phyloP scores from a whole-genome alignment of 495 filamentous ascomycete genomes.

The Aspergillus hancockii region DNA sequence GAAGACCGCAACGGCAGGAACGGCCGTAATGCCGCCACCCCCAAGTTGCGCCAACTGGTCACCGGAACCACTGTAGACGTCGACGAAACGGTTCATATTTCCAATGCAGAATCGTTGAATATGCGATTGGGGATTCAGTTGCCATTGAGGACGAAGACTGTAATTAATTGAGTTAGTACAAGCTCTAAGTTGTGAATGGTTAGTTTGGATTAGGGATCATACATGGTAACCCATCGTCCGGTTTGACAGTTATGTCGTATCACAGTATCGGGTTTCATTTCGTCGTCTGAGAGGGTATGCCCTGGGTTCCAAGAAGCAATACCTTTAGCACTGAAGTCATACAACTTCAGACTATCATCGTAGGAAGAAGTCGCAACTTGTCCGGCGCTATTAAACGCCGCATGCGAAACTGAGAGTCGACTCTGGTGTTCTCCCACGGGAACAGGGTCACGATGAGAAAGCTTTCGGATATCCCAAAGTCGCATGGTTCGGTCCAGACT shows the following conservation, averaged over 20 bases:
- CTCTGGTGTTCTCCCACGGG: constrained; percentile 80
- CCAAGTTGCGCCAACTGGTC: constrained; percentile 89
- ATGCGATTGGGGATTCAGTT: constrained; percentile 69
- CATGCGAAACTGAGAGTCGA: constrained; percentile 84
- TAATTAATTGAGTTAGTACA: constrained; percentile 31
- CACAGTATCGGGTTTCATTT: constrained; percentile 66
- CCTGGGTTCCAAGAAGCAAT: constrained; percentile 60
- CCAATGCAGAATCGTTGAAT: constrained; percentile 88
- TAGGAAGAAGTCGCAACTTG: constrained; percentile 90
- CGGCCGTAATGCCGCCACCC: constrained; percentile 86
- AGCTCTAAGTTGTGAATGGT: background rate
- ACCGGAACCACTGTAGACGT: constrained; percentile 77
- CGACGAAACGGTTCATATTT: constrained; percentile 97
- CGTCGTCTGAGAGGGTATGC: constrained; percentile 54
- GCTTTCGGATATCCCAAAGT: constrained; percentile 89
- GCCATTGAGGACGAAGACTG: constrained; percentile 93
- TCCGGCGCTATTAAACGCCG: constrained; percentile 78
- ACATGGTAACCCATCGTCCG: constrained; percentile 76
- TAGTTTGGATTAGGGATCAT: constrained; percentile 27
- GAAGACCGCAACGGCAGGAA: constrained; percentile 89
- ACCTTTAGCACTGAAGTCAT: constrained; percentile 67
- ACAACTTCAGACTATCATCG: constrained; percentile 92
- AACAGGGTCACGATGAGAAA: constrained; percentile 60
- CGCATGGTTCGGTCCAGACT: constrained; percentile 87
- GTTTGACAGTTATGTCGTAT: constrained; percentile 96